Percentiles rank a stretch among this genome's conserved stretches.
Conservation (phyloP, 2,329 filamentous ascomycete genomes). For the Neospermospora avenae region DNA sequence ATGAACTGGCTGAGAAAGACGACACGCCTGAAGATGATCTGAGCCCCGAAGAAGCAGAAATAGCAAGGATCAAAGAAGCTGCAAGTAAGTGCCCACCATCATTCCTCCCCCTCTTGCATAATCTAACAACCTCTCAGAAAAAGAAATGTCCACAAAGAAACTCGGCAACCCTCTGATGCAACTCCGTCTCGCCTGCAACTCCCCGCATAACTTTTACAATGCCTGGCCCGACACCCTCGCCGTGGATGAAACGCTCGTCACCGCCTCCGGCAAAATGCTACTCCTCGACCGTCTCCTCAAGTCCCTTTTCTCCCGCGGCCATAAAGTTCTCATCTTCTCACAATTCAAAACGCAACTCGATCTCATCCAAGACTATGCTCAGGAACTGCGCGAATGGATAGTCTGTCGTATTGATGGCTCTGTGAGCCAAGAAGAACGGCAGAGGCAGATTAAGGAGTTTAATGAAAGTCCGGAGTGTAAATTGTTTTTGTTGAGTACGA, state of each 20-base stretch:
- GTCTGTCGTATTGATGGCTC: conserved; percentile 88
- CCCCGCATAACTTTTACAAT: conserved; percentile 94
- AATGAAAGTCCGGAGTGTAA: conserved; percentile 63
- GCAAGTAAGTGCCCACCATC: conserved; percentile 58
- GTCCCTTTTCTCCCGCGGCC: conserved; percentile 65
- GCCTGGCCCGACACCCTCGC: conserved; percentile 67
- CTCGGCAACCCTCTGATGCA: conserved; percentile 92
- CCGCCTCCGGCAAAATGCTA: conserved; percentile 91
- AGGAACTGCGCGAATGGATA: conserved; percentile 72
- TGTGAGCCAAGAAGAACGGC: conserved; percentile 70
- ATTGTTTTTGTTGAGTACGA: conserved; percentile 83
- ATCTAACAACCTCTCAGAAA: conserved; percentile 55
- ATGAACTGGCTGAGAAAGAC: conserved; percentile 50
- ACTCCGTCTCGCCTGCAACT: conserved; percentile 86
- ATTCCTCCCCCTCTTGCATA: too few relatives aligned
- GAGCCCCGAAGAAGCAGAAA: conserved; percentile 56
- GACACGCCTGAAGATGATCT: conserved; percentile 43
- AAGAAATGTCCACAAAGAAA: conserved; percentile 87
- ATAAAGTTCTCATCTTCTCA: conserved; percentile 94
- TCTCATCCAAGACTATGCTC: conserved; percentile 83
- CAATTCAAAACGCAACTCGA: conserved; percentile 96
- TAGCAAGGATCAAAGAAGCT: conserved; percentile 66
- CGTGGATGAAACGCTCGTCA: conserved; percentile 78
- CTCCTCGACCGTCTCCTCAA: conserved; percentile 84
- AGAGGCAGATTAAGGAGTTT: conserved; percentile 69